phyloP scores from a whole-genome alignment of 208 protist genomes.

The Leptomonas seymouri region DNA sequence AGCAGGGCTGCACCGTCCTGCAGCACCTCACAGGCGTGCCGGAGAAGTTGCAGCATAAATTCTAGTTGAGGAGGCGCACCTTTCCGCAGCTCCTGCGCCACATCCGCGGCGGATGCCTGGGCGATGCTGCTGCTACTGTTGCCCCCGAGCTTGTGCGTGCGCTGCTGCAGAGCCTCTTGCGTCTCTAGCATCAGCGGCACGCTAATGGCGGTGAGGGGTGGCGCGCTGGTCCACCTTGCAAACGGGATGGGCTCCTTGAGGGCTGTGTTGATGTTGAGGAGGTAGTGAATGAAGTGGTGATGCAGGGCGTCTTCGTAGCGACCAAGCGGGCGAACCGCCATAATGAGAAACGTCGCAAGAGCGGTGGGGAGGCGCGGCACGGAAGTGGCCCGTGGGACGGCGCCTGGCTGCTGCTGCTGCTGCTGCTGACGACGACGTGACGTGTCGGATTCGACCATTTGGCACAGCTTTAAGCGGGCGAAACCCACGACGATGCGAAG shows the following conservation, averaged over 20 bases:
- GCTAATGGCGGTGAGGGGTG: conserved; percentile 70
- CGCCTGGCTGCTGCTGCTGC: background rate
- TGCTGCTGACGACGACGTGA: conserved; percentile 6
- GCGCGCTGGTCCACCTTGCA: conserved; percentile 50
- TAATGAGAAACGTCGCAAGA: conserved; percentile 67
- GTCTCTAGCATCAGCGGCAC: conserved; percentile 82
- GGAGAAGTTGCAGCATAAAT: conserved; percentile 62
- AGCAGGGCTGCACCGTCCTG: conserved; percentile 74
- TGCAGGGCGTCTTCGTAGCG: conserved; percentile 65
- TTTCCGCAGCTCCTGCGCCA: conserved; percentile 51
- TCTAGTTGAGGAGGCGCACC: conserved; percentile 65
- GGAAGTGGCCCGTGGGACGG: background rate
- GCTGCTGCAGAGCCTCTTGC: conserved; percentile 48
- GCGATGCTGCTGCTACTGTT: conserved; percentile 20
- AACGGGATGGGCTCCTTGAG: conserved; percentile 69
- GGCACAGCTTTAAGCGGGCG: conserved; percentile 73
- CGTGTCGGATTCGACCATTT: conserved; percentile 42
- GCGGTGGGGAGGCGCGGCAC: conserved; percentile 76
- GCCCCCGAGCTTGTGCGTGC: conserved; percentile 26
- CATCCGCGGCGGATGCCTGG: conserved; percentile 49
- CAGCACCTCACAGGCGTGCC: conserved; percentile 64
- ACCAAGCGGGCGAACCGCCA: conserved; percentile 51
- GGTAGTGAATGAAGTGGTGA: conserved; percentile 76
- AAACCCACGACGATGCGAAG: conserved; percentile 66
- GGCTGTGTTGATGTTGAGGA: conserved; percentile 51